Percentiles rank a stretch among this genome's conserved stretches.
phyloP scores from a whole-genome alignment of 805 yeast genomes.

The Pichia phayaonensis region DNA sequence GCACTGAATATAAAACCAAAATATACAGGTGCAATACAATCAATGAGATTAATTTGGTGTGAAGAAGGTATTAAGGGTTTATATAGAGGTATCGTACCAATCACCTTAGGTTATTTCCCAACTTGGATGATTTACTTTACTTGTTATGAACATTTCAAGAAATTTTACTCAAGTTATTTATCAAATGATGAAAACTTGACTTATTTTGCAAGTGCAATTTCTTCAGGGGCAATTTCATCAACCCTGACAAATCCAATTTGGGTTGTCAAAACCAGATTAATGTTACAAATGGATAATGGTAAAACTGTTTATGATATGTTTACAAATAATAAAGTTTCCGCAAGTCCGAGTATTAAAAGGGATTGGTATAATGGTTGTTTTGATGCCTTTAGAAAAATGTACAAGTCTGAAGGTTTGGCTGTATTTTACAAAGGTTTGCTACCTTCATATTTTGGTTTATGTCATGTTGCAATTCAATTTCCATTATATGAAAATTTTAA shows the following conservation, averaged over 20 bases:
- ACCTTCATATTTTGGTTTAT: constrained; percentile 83
- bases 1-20: constrained; percentile 18
- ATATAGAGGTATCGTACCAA: constrained; percentile 89
- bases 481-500: constrained; percentile 87
- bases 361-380: constrained; percentile 63
- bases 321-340: constrained; percentile 5
- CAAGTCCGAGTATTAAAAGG: constrained; percentile 5
- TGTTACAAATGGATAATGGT: constrained; percentile 65
- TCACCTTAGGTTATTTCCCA: constrained; percentile 88
- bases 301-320: constrained; percentile 32
- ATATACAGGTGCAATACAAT: constrained; percentile 55
- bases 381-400: constrained; percentile 80
- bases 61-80: constrained; percentile 83
- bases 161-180: constrained; percentile 20
- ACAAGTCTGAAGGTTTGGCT: constrained; percentile 63
- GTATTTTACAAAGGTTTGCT: constrained; percentile 86
- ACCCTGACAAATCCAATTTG: constrained; percentile 88
- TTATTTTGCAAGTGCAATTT: constrained; percentile 59
- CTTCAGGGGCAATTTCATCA: constrained; percentile 86
- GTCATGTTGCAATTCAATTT: constrained; percentile 94
- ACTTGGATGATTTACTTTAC: constrained; percentile 96
- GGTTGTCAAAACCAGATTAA: constrained; percentile 93
- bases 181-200: constrained; percentile 25
- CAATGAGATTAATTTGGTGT: constrained; percentile 53
- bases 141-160: constrained; percentile 75